Evolutionary conservation across 2,329 filamentous ascomycete genomes (phyloP).

Genomic region (Nannizziopsis barbatae): DNA sequence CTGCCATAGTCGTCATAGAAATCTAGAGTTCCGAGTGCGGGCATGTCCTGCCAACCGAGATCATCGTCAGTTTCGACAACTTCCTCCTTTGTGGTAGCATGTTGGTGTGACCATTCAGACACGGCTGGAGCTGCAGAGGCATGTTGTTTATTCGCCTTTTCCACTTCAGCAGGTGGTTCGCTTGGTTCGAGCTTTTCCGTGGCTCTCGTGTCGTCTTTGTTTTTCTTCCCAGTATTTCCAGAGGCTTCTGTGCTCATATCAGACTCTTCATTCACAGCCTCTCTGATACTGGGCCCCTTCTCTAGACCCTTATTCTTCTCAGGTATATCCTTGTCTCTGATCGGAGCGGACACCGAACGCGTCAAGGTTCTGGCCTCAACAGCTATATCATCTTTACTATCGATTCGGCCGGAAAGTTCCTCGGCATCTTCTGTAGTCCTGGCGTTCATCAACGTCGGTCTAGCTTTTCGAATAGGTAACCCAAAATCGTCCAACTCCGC

Average conservation of each 20-base stretch:
- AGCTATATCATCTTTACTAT: not conserved
- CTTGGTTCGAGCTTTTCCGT: not conserved
- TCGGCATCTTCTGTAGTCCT: not conserved
- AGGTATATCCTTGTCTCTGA: not conserved
- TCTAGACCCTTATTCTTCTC: not conserved
- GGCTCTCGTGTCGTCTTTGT: not conserved
- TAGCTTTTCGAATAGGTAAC: constrained; percentile 9
- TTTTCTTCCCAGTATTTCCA: not conserved
- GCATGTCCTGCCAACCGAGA: constrained; percentile 87
- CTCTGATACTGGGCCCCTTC: not conserved
- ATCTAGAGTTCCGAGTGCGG: constrained; percentile 80
- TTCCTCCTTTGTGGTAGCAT: constrained; percentile 45
- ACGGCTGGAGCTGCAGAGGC: constrained; percentile 21
- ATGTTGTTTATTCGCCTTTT: not conserved
- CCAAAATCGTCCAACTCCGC: constrained; percentile 15
- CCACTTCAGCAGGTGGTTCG: not conserved
- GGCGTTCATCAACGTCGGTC: not conserved
- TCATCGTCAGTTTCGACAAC: constrained; percentile 49
- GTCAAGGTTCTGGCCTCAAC: not conserved
- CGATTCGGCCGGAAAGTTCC: not conserved
- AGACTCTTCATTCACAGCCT: not conserved
- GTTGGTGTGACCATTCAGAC: constrained; percentile 90
- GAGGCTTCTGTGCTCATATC: not conserved
- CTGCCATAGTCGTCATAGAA: constrained; percentile 91
- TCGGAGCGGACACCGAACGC: constrained; percentile 11